Evolutionary conservation across 176 grass and related monocot species (phyloP).

Genomic region (Saccharum spontaneum): DNA sequence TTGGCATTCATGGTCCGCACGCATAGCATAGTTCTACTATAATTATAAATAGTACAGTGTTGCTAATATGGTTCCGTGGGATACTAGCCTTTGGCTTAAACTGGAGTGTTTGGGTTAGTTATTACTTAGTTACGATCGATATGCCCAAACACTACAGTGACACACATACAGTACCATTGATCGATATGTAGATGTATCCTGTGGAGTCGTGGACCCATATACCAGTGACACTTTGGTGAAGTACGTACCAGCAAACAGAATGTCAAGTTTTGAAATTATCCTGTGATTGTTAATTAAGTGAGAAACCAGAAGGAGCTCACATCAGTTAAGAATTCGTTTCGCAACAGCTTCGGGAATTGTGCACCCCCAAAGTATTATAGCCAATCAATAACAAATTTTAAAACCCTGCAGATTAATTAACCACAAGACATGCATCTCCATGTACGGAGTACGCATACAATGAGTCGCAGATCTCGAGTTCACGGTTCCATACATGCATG

Average conservation of each 20-base stretch:
- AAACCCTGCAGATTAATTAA: neutral
- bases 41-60: no score
- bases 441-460: neutral
- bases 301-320: neutral
- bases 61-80: neutral
- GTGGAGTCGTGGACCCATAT: neutral
- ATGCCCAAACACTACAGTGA: neutral
- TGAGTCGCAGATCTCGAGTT: constrained; percentile 35
- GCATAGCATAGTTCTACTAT: neutral
- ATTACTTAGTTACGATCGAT: neutral
- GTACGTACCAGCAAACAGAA: neutral
- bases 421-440: neutral
- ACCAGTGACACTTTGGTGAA: neutral
- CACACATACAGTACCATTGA: neutral
- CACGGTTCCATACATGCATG: no score
- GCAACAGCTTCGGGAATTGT: neutral
- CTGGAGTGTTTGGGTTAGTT: neutral
- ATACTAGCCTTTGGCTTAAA: neutral
- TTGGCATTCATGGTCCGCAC: neutral
- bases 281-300: neutral
- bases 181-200: neutral
- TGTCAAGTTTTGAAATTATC: neutral
- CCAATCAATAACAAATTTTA: neutral
- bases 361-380: neutral
- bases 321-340: neutral